These are phyloP conservation scores for Cyclostephanos invisitatus DNA, from an alignment of 108 stramenopile species.

Conservation along the genomic window DNA sequence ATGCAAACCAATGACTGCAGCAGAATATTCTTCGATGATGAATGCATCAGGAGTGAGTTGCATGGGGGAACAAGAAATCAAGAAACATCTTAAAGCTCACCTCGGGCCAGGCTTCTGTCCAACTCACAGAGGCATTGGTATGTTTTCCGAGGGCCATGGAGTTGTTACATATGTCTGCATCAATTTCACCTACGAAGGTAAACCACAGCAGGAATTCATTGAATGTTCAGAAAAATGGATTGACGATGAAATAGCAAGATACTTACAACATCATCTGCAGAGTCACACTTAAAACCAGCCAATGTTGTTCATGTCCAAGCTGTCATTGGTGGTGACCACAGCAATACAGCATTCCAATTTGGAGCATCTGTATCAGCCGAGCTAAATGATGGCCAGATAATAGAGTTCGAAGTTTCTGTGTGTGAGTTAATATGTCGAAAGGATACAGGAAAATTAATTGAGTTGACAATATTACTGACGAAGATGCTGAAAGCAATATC, in stretches of 20 bases:
- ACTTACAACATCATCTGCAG: conserved; percentile 1
- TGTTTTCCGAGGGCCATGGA: conserved; percentile 3
- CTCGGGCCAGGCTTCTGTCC: neutral
- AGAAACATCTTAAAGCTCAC: neutral
- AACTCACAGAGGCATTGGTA: neutral
- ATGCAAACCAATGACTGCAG: neutral
- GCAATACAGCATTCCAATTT: neutral
- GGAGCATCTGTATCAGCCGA: neutral
- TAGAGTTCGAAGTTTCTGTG: conserved; percentile 1
- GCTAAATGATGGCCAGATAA: neutral
- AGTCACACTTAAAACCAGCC: neutral
- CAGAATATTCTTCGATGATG: neutral
- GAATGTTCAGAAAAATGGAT: neutral
- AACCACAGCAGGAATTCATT: neutral
- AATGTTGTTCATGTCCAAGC: neutral
- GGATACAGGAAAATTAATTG: neutral
- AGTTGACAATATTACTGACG: neutral
- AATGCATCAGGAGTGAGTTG: neutral
- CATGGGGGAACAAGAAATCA: neutral
- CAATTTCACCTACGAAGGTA: neutral
- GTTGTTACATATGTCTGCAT: neutral
- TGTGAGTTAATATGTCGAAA: conserved; percentile 5
- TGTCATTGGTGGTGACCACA: neutral
- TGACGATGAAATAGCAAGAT: neutral
- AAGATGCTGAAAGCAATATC: neutral